Conservation (phyloP, 2,329 filamentous ascomycete genomes). For the Trichoderma sp. region DNA sequence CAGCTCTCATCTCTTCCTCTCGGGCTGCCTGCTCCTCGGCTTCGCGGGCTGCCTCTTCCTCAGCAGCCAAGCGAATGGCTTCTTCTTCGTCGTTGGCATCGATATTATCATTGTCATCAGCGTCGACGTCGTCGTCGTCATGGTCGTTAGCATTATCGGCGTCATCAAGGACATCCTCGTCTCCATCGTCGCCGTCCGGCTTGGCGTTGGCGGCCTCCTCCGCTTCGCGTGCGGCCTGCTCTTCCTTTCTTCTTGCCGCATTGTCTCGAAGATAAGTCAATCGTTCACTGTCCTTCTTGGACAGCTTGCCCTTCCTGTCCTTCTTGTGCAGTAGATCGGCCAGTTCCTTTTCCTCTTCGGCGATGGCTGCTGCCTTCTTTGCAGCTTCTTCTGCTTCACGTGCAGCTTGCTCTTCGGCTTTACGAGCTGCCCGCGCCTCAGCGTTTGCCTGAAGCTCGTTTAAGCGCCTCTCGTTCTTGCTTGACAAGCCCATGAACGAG, state of each 20-base stretch:
- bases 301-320: conserved; percentile 23
- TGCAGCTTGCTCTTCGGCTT: conserved; percentile 32
- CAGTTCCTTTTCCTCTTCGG: conserved; percentile 22
- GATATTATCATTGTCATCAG: conserved; percentile 35
- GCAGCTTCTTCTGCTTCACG: conserved; percentile 28
- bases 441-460: conserved; percentile 20
- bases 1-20: conserved; percentile 33
- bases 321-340: conserved; percentile 11
- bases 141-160: conserved; percentile 35
- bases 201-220: conserved; percentile 22
- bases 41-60: conserved; percentile 30
- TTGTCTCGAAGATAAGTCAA: conserved; percentile 15
- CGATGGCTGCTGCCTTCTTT: conserved; percentile 19
- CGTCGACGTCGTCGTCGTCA: conserved; percentile 36
- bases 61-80: conserved; percentile 30
- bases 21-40: conserved; percentile 30
- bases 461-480: conserved; percentile 1
- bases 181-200: conserved; percentile 8
- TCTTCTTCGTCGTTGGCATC: conserved; percentile 33
- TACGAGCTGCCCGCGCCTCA: conserved; percentile 33
- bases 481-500: conserved; percentile 31
- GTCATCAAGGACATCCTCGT: conserved; percentile 35
- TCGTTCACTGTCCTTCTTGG: conserved; percentile 17
- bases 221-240: conserved; percentile 27
- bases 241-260: conserved; percentile 25